Base-by-base conservation (phyloP, 208 protist species). In the Leishmania guyanensis region DNA sequence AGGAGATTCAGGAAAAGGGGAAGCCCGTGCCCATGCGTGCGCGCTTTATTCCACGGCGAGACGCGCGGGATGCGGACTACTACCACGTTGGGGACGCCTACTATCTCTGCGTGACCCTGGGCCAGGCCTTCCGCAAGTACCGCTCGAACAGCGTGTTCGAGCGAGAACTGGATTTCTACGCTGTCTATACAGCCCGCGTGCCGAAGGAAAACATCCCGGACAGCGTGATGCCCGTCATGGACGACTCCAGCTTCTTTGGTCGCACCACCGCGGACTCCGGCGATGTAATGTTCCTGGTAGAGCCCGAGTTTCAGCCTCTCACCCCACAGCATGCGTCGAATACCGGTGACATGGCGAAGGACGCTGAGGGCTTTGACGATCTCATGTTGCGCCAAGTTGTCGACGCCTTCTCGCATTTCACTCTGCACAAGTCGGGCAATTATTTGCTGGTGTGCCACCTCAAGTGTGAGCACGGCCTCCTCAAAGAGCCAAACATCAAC, bases 401-500 rank as follows among this genome's bases (percentile, higher is more conserved):
- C 48, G 88, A 95, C 77, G 88, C 88, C 46, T 91, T 91, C 80
- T 90, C 88, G 54, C 88, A 91, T 78, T 91, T 91, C 75, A 89
- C 88, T n/a, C 60, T 85, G 46, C 64, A 76, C 64, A 72, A 83
- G 60, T 84, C 86, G 0, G 78, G 75, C 36, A 78, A 84, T 29
- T 72, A 83, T 50, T 65, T 88, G 33, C 62, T 91, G 0, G 80
- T 90, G 12, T 85, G 77, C 82, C 65, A 86, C 51, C 75, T 91
- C 33, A 86, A 91, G 70, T 84, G 86, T 46, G 70, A 79, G 62
- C 77, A 78, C 46, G 88, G 83, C 10, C 69, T 88, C 53, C 87
- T 89, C 46, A 88, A 80, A 20, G 84, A 88, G 60, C 88, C 88
- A 17, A 84, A 86, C 39, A 80, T 90, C 77, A 58, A 91, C 75